Conservation (phyloP, 2,329 filamentous ascomycete species). For the Pestalotiopsis sp. region DNA sequence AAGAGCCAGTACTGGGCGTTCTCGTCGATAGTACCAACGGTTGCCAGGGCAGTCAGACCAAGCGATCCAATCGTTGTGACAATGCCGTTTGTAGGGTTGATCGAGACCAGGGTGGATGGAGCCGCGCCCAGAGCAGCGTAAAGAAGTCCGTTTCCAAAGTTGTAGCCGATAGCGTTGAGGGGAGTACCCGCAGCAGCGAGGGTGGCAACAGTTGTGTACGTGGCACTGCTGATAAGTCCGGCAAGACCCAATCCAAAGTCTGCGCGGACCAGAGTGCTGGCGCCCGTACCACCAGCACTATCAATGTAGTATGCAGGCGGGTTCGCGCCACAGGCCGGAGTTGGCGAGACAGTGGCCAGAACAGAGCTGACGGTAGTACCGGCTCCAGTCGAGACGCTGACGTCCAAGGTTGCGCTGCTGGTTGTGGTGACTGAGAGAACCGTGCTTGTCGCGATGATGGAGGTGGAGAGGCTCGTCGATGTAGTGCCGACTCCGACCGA, state of each 20-base stretch:
- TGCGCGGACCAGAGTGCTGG: not conserved
- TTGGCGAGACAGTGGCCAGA: not conserved
- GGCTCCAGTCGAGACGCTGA: not conserved
- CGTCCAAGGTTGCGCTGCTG: not conserved
- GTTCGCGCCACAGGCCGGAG: not conserved
- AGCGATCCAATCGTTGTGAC: not conserved
- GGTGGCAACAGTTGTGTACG: not conserved
- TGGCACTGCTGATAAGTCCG: not conserved
- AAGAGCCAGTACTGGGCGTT: conserved; percentile 1
- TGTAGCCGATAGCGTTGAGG: not conserved
- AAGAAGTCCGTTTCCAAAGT: not conserved
- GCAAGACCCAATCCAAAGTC: not conserved
- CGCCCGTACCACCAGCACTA: not conserved
- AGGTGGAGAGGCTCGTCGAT: not conserved
- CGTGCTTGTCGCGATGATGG: not conserved
- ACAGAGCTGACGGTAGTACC: not conserved
- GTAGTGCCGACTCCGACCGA: not conserved
- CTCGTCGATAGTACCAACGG: not conserved
- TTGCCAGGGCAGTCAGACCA: not conserved
- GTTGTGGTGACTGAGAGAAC: not conserved
- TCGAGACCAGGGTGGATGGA: not conserved
- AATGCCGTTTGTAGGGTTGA: not conserved
- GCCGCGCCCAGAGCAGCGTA: not conserved
- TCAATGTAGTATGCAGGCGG: conserved; percentile 6
- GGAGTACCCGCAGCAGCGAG: not conserved